Base-by-base conservation (phyloP, 352 stramenopile genomes). In the Saprolegnia diclina region DNA sequence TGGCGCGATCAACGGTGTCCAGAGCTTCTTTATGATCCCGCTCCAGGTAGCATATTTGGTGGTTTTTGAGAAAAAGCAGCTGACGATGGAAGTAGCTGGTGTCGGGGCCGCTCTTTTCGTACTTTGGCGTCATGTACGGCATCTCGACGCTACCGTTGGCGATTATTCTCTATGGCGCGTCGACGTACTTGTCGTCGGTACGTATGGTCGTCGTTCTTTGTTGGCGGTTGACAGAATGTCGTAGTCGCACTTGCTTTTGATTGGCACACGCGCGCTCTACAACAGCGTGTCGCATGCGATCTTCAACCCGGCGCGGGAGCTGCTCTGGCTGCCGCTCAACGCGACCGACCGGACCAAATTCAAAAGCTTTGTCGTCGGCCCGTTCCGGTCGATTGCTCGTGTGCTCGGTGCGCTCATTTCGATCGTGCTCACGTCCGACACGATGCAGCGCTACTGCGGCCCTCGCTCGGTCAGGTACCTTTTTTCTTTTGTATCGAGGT, bases 11-110 rank as follows among this genome's bases (percentile, higher is more conserved):
- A 94, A 92, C 67, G 83, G 83, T n/a, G 67, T 91, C 18, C 87
- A 94, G 67, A 94, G 87, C 63, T 82, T 92, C 29, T 73, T 94
- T 24, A 94, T 94, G 87, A 92, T 94, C 61, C 87, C 87, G 16
- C 81, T 94, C 75, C 87, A 94, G 54, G 65, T 67, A 67, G 24
- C 5, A 24, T 16, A 45, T 64, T 64, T 45, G 11, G 9, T 50
- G 19, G 45, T n/a, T n/a, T n/a, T n/a, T n/a, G n/a, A n/a, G n/a
- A n/a, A n/a, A n/a, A n/a, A n/a, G n/a, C n/a, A n/a, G n/a, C n/a
- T 59, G 24, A 42, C 52, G 52, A 14, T 11, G 1, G 42, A n/a
- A 16, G n/a, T 67, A 67, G 55, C 62, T 93, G 16, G 73, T 82
- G 1, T 91, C 87, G 0, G 87, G 87, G 4, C 77, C 83, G 4